Base-by-base conservation (phyloP, 371 early-diverging fungal genomes). In the Actinomortierella ambigua region DNA sequence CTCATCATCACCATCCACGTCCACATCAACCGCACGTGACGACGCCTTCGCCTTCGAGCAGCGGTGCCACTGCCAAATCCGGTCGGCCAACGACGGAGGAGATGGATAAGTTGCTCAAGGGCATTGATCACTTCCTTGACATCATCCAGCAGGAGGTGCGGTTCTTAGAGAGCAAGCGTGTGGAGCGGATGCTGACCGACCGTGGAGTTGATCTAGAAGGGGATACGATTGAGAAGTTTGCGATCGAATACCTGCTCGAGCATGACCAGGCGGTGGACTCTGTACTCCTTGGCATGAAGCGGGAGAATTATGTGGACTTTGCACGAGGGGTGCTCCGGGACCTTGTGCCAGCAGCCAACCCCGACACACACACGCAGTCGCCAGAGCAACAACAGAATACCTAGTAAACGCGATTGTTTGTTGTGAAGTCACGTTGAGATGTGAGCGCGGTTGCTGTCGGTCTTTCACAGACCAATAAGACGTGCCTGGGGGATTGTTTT, bases 281-380 rank as follows among this genome's bases (percentile, higher is more conserved):
- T 0, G 65, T 77, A 6, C 61, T 77, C 2, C 24, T 77, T 34
- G 77, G 75, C 8, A 63, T 77, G 68, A 77, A 71, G 46, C 52
- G 61, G 5, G 63, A 63, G n/a, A 49, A 52, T 8, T 75, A 77
- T 59, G 77, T 75, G 13, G 75, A 77, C 20, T 68, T 75, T 53
- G 69, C 75, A n/a, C 59, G 59, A 17, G 54, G 61, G 26, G n/a
- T 68, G 11, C 53, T 77, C 28, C 44, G 55, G 23, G 53, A 47
- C 4, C 8, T 62, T 17, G 4, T 34, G 34, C 34, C 34, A 34
- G 34, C 34, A 34, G 34, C 34, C 34, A 34, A 6, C 4, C 34
- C 34, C 34, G 34, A 34, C 11, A 11, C 34, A 11, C 34, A 34
- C 34, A 34, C 34, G 34, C 34, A n/a, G n/a, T n/a, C n/a, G n/a